Percentiles rank a stretch among this genome's conserved stretches.
Conservation (phyloP, 1,284 basidiomycete genomes). For the Cutaneotrichosporon sp. region DNA sequence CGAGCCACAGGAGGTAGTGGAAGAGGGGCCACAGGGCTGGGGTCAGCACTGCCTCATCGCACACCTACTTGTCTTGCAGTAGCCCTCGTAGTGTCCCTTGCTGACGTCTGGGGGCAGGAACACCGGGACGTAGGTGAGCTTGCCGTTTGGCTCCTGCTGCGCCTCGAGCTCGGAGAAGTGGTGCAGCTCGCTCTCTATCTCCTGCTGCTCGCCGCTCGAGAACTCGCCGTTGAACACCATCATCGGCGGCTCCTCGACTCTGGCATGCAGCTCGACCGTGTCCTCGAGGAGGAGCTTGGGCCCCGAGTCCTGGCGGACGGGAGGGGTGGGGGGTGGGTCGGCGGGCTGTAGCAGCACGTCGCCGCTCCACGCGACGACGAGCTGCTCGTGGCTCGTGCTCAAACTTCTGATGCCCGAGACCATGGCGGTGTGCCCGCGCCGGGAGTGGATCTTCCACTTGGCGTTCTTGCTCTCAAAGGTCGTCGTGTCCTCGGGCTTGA, state of each 20-base stretch:
- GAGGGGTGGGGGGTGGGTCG: constrained; percentile 15
- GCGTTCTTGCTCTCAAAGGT: constrained; percentile 40
- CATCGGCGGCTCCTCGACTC: constrained; percentile 29
- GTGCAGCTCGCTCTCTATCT: constrained; percentile 65
- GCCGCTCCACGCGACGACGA: constrained; percentile 92
- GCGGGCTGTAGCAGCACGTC: constrained; percentile 62
- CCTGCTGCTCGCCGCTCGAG: constrained; percentile 62
- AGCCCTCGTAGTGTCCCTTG: constrained; percentile 93
- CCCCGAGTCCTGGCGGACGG: not conserved
- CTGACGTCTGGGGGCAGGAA: constrained; percentile 89
- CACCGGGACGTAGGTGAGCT: constrained; percentile 78
- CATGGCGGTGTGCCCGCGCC: constrained; percentile 94
- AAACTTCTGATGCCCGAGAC: constrained; percentile 88
- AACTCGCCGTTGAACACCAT: constrained; percentile 61
- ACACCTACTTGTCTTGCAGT: constrained; percentile 94
- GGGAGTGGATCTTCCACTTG: constrained; percentile 73
- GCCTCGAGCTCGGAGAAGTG: constrained; percentile 64
- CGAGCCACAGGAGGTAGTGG: constrained; percentile 98
- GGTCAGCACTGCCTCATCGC: constrained; percentile 11
- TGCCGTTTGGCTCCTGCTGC: constrained; percentile 56
- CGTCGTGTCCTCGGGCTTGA: constrained; percentile 48
- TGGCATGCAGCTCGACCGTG: constrained; percentile 28
- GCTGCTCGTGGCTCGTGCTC: constrained; percentile 77
- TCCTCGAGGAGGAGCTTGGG: constrained; percentile 25
- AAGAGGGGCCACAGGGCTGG: constrained; percentile 89